Base-by-base conservation (phyloP, 1,284 basidiomycete genomes). In the Cutaneotrichosporon dermatis region DNA sequence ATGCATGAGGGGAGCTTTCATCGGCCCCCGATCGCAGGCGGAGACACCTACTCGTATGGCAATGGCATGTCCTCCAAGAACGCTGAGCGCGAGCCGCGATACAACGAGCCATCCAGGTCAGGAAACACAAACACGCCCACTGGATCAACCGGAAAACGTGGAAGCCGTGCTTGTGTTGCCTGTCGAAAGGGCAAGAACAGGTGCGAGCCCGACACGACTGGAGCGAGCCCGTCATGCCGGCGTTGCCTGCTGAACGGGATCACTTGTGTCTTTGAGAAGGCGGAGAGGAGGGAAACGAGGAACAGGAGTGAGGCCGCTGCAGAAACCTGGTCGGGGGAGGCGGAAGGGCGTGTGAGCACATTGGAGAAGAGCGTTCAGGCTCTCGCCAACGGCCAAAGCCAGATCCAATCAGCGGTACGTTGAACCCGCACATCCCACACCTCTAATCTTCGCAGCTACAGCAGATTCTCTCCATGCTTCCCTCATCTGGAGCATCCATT, bases 251-350 rank as follows among this genome's bases (percentile, higher is more conserved):
- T 89, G 53, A 90, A 88, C 72, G 89, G 89, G 10, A 88, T 86
- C 9, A 83, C 83, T 40, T 96, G 92, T 72, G 80, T 96, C 50
- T 96, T 94, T 76, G 93, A 94, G 77, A 95, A 94, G 69, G 88
- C 92, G 1, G 73, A 75, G 13, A 64, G 69, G 42, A 35, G 55
- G 6, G 60, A 58, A 7, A 76, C 56, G 11, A 56, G 70, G 41
- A 55, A 44, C 10, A 60, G 68, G 16, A 52, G 16, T 4, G 62
- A 90, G 90, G 80, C 82, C 81, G 16, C 25, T 25, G 25, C 36
- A 42, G 57, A 66, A 15, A 67, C 63, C 50, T 58, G 62, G 51
- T 39, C 15, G 70, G 79, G 79, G 1, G 85, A 85, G 63, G 79
- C 79, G 6, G 78, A 85, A 66, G 80, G 85, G 55, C 65, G 75